Base-by-base conservation (phyloP, 192 early-diverging fungal species). In the Allomyces arbusculus region DNA sequence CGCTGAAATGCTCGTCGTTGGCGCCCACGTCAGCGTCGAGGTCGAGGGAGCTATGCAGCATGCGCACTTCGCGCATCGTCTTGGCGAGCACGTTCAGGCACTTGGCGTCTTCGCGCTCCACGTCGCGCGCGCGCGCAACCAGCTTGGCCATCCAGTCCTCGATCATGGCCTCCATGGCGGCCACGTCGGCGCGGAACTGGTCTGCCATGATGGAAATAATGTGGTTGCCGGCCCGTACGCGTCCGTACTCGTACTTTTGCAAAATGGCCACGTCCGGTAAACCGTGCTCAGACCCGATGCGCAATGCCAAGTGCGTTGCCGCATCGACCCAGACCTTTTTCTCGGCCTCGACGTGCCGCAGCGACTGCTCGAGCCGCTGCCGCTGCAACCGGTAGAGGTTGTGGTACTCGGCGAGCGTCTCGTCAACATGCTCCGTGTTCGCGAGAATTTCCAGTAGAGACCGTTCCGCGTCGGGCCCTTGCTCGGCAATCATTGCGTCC, bases 251-350 rank as follows among this genome's bases (percentile, higher is more conserved):
- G 55, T 73, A 67, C 40, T 80, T 79, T 63, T 82, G 79, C 23
- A 83, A 65, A 4, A 69, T 61, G 23, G 76, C 70, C 23, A 83
- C 63, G 63, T 83, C 82, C 12, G 70, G 64, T 23, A 80, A 71
- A 1, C 82, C 82, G 62, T 80, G 75, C 61, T 80, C 79, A 20
- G 75, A 70, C 23, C 82, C 80, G 65, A 81, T 81, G 10, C 82
- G 66, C 4, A 83, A 50, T 0, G 82, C 82, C 14, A 83, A 68
- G 45, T 65, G 64, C 23, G 76, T 80, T 0, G 82, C 82, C 11
- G 80, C 79, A 61, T 83, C 80, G 14, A 82, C 71, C 82, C 82
- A 83, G 8, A 80, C 68, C n/a, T 77, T 67, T 67, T 81, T 81
- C 64, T 83, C 82, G 63, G 74, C 68, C 69, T 83, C 82, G 12